These are phyloP conservation scores for Iris macrosiphon DNA, from an alignment of 106 monocot species.

Conservation along the genomic window DNA sequence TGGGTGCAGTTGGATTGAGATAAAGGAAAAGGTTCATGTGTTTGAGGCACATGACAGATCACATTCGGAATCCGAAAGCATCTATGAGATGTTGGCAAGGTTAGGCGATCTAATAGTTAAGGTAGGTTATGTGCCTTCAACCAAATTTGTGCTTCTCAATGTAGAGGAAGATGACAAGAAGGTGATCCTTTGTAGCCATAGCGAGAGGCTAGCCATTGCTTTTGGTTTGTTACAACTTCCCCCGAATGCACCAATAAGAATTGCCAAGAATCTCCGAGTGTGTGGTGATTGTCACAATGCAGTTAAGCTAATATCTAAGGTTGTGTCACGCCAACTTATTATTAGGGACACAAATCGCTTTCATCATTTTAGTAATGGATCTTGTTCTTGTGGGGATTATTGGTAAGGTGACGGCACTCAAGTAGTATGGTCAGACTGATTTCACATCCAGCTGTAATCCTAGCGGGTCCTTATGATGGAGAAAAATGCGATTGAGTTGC, in stretches of 20 bases:
- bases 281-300: constrained; percentile 35
- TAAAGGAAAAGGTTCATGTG: constrained; percentile 25
- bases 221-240: constrained; percentile 39
- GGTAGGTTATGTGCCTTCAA: constrained; percentile 32
- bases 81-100: constrained; percentile 17
- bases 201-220: constrained; percentile 47
- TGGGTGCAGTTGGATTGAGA: constrained; percentile 45
- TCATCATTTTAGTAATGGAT: constrained; percentile 28
- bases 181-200: constrained; percentile 29
- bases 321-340: constrained; percentile 18
- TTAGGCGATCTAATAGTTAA: constrained; percentile 17
- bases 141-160: constrained; percentile 29
- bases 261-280: constrained; percentile 37
- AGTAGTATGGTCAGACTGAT: not conserved
- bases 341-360: constrained; percentile 38
- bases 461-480: no score
- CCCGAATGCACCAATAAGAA: constrained; percentile 29
- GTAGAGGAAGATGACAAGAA: constrained; percentile 38
- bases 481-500: no score
- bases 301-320: constrained; percentile 41
- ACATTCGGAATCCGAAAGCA: constrained; percentile 13
- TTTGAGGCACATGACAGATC: constrained; percentile 42
- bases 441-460: no score
- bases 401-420: constrained; percentile 22
- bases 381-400: constrained; percentile 45